Conservation (phyloP, 2,329 filamentous ascomycete genomes). For the Fonsecaea monophora region DNA sequence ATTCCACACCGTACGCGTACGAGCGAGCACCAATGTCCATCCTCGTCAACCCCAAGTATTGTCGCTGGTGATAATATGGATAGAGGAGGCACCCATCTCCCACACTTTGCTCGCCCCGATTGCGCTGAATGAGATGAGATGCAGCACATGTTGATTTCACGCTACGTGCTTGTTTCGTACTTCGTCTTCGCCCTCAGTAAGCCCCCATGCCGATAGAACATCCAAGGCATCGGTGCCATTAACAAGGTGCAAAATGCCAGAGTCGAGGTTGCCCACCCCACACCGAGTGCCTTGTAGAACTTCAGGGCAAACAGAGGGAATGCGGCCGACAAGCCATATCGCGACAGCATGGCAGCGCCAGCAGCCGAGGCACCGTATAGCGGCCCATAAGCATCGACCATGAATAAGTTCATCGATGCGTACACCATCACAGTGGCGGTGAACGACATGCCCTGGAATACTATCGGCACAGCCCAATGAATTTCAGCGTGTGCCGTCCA, state of each 20-base stretch:
- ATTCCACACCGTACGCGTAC: too few species aligned
- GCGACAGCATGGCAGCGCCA: constrained; percentile 42
- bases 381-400: constrained; percentile 51
- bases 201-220: constrained; percentile 46
- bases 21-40: background rate
- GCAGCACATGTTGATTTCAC: background rate
- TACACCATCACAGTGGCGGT: constrained; percentile 45
- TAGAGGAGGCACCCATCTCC: background rate
- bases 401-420: constrained; percentile 48
- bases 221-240: constrained; percentile 48
- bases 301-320: constrained; percentile 51
- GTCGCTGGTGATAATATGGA: background rate
- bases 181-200: constrained; percentile 44
- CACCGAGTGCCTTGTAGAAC: constrained; percentile 50
- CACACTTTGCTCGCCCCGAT: background rate
- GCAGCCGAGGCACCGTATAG: constrained; percentile 49
- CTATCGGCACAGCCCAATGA: constrained; percentile 46
- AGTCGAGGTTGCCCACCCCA: constrained; percentile 51
- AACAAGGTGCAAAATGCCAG: constrained; percentile 47
- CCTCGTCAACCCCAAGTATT: background rate
- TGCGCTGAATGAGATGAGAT: background rate
- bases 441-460: constrained; percentile 42
- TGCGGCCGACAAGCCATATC: constrained; percentile 44
- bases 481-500: constrained; percentile 59
- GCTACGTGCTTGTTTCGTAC: constrained; percentile 36